Evolutionary conservation across 1,139 yeast genomes (phyloP).

Genomic region (Kurtzmaniella quercitrusa): DNA sequence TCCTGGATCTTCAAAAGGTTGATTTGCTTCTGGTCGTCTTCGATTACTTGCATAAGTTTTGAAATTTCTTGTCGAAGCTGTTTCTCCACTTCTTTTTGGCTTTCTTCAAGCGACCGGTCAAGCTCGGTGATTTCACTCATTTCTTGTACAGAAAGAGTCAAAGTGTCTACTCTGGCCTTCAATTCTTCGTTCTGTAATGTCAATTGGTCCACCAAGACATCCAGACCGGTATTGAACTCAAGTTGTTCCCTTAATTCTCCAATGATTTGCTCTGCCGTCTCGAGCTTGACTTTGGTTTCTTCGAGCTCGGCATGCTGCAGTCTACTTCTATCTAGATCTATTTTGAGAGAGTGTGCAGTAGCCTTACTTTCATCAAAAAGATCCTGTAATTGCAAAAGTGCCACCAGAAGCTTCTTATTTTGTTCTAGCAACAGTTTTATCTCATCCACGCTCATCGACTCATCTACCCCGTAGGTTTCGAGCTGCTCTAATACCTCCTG

Average conservation of each 20-base stretch:
- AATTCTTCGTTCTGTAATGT: constrained; percentile 52
- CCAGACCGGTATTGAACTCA: constrained; percentile 41
- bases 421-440: constrained; percentile 19
- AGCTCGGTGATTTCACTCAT: constrained; percentile 56
- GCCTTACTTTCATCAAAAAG: constrained; percentile 21
- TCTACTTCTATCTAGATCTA: constrained; percentile 18
- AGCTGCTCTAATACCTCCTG: constrained; percentile 24
- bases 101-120: constrained; percentile 60
- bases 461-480: constrained; percentile 11
- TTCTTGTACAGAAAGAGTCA: constrained; percentile 47
- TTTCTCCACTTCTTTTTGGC: constrained; percentile 50
- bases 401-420: constrained; percentile 32
- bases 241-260: constrained; percentile 40
- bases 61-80: constrained; percentile 48
- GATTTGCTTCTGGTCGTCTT: constrained; percentile 17
- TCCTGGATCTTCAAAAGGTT: neutral
- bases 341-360: constrained; percentile 19
- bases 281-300: constrained; percentile 24
- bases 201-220: constrained; percentile 49
- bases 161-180: constrained; percentile 28
- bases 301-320: constrained; percentile 13
- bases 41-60: constrained; percentile 23
- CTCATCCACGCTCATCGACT: constrained; percentile 12
- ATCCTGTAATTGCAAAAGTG: constrained; percentile 29
- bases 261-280: constrained; percentile 37